These are phyloP conservation scores for Trametes sp. DNA, from an alignment of 1,284 basidiomycete genomes.

Conservation along the genomic window DNA sequence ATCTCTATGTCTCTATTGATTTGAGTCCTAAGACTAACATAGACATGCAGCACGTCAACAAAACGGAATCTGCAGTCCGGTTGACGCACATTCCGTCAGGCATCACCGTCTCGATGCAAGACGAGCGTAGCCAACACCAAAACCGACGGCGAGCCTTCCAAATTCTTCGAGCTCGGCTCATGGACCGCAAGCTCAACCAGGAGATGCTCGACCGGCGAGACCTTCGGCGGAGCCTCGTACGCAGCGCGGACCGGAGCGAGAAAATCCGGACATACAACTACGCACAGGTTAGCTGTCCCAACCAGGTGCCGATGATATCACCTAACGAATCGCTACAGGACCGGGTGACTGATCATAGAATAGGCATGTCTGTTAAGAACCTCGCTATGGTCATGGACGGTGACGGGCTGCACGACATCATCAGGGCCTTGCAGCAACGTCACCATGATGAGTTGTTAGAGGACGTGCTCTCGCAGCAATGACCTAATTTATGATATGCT, in stretches of 20 bases:
- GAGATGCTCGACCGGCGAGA: slow-evolving; percentile 79
- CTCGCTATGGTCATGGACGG: slow-evolving; percentile 82
- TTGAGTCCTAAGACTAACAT: background rate
- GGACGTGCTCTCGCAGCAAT: slow-evolving; percentile 49
- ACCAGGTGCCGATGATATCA: background rate
- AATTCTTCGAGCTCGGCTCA: slow-evolving; percentile 82
- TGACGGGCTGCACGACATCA: slow-evolving; percentile 69
- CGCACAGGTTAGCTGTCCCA: slow-evolving; percentile 64
- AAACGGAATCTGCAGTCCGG: slow-evolving; percentile 98
- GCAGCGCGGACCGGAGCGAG: slow-evolving; percentile 85
- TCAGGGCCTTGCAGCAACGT: slow-evolving; percentile 71
- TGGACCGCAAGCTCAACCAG: slow-evolving; percentile 78
- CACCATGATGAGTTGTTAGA: slow-evolving; percentile 74
- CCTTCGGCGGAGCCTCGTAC: slow-evolving; percentile 75
- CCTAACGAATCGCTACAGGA: slow-evolving; percentile 57
- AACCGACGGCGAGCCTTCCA: slow-evolving; percentile 91
- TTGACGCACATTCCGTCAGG: slow-evolving; percentile 94
- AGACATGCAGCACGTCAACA: slow-evolving; percentile 87
- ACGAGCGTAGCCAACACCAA: slow-evolving; percentile 96
- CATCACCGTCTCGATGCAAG: slow-evolving; percentile 97
- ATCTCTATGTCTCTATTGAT: background rate
- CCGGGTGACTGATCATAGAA: slow-evolving; percentile 91
- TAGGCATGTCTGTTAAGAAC: slow-evolving; percentile 81
- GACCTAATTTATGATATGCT: background rate
- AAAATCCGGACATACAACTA: slow-evolving; percentile 96